Percentiles rank a stretch among this genome's conserved stretches.
Conservation (phyloP, 345 rosid genomes). For the Aquilaria malaccensis region DNA sequence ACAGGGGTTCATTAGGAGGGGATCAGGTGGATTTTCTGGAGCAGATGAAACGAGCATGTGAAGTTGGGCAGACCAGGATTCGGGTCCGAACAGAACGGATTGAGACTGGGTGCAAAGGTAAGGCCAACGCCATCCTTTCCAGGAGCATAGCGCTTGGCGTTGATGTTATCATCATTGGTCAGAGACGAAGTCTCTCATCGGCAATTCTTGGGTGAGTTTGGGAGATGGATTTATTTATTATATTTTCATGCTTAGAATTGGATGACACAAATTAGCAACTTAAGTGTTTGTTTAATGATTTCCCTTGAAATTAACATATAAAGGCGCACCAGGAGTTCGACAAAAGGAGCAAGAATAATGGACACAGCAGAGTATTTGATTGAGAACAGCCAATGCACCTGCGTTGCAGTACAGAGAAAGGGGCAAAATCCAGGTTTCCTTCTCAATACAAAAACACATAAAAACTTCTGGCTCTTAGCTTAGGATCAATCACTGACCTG, state of each 20-base stretch:
- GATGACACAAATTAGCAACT: too few species aligned
- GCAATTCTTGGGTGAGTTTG: slow-evolving; percentile 57
- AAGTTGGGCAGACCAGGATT: slow-evolving; percentile 52
- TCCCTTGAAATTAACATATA: slow-evolving; percentile 16
- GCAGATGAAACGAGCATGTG: slow-evolving; percentile 57
- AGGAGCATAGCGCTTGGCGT: slow-evolving; percentile 37
- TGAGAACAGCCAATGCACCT: slow-evolving; percentile 70
- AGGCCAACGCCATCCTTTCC: slow-evolving; percentile 48
- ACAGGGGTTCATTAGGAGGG: slow-evolving; percentile 13
- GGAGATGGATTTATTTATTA: not conserved
- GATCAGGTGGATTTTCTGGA: slow-evolving; percentile 47
- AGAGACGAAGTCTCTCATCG: slow-evolving; percentile 53
- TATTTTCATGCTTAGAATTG: not conserved
- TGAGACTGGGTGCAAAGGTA: slow-evolving; percentile 41
- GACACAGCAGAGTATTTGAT: slow-evolving; percentile 83
- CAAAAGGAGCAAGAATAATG: slow-evolving; percentile 34
- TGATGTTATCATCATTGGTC: slow-evolving; percentile 69
- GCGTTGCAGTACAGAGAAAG: slow-evolving; percentile 77
- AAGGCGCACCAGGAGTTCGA: slow-evolving; percentile 41
- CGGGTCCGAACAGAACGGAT: slow-evolving; percentile 31
- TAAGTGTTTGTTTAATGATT: not conserved
- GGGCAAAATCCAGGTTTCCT: slow-evolving; percentile 86
- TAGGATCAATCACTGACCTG: slow-evolving; percentile 10
- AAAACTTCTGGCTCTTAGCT: slow-evolving; percentile 93
- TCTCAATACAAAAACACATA: slow-evolving; percentile 76